Evolutionary conservation across 257 asterid genomes (phyloP), one percentile per base, ranked within the genome.

Genomic region (Penstemon eatonii): DNA sequence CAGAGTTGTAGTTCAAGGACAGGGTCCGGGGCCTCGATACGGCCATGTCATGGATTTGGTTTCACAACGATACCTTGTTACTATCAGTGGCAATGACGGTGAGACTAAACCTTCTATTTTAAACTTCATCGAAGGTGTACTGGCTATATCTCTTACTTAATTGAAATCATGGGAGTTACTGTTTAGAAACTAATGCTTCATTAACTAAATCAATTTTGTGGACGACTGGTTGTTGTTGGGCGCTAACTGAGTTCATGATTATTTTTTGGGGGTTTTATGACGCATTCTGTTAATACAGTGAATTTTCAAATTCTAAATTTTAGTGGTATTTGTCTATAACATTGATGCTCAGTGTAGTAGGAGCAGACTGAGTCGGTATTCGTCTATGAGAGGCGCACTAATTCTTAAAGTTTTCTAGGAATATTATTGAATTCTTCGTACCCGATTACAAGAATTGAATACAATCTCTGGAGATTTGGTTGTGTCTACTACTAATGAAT

Each of bases 11-110:
- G 99, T 94, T 83, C 99, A 87, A 81, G 99, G 99, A 66, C 89
- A 81, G 79, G 96, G 99, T 55, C 99, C 98, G 7, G 99, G 99
- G 49, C 99, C 99, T 47, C 73, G 98, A 60, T 94, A 94, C 56
- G 99, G 99, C 69, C 99, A 94, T 52, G 99, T 87, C 74, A 89
- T 94, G 99, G 99, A 91, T 71, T 89, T 94, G 92, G 96, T 94
- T 65, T 95, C 96, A 6, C 99, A 94, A 76, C 83, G 96, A 73
- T 94, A 87, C 81, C 97, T 91, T 75, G 97, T 94, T 66, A 71
- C 88, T 2, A 96, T 94, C 69, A 81, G 95, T 56, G 99, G 99
- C 78, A 91, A 94, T 73, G 97, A 94, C 68, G 99, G 99, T 94
- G 79, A 84, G 91, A 11, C 49, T 57, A 57, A 61, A 51, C 41